Percentiles rank a stretch among this genome's conserved stretches.
Evolutionary conservation across 495 filamentous ascomycete species (phyloP).

Genomic region (Haplographium delicatum): DNA sequence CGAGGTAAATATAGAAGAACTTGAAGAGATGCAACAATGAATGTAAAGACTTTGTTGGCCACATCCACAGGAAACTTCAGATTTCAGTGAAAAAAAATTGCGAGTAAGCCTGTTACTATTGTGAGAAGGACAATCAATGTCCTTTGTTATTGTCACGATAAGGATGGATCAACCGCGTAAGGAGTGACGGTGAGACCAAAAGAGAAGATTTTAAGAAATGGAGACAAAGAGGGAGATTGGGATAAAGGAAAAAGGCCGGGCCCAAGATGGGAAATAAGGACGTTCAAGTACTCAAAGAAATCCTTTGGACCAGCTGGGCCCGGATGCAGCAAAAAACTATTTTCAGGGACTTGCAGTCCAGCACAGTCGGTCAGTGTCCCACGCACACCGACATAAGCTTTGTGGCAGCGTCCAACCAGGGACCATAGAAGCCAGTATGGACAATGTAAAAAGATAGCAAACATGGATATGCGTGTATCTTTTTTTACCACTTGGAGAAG

Average conservation of each 20-base stretch:
- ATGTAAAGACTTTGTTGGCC: background rate
- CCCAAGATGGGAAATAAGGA: constrained; percentile 1
- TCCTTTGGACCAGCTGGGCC: constrained; percentile 4
- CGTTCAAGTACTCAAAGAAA: constrained; percentile 1
- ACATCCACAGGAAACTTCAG: background rate
- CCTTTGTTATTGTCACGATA: background rate
- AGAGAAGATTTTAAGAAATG: background rate
- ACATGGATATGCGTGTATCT: background rate
- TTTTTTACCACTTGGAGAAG: background rate
- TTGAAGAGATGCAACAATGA: background rate
- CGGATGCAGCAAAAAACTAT: constrained; percentile 1
- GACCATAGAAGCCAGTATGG: background rate
- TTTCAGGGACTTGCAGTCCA: background rate
- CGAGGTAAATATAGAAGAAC: constrained; percentile 4
- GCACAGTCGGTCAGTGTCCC: background rate
- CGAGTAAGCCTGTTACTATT: no score
- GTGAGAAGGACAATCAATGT: constrained; percentile 5
- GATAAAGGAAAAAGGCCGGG: background rate
- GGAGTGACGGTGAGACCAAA: constrained; percentile 2
- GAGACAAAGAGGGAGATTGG: background rate
- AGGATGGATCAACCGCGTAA: constrained; percentile 9
- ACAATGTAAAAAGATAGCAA: background rate
- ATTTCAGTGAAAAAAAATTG: background rate
- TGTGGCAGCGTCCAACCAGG: background rate
- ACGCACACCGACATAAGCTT: constrained; percentile 1